A percentile compares a stretch with the other conserved stretches of the same genome.
These are phyloP conservation scores for Monosporascus sp. DNA, from an alignment of 2,329 filamentous ascomycete genomes.

Conservation along the genomic window DNA sequence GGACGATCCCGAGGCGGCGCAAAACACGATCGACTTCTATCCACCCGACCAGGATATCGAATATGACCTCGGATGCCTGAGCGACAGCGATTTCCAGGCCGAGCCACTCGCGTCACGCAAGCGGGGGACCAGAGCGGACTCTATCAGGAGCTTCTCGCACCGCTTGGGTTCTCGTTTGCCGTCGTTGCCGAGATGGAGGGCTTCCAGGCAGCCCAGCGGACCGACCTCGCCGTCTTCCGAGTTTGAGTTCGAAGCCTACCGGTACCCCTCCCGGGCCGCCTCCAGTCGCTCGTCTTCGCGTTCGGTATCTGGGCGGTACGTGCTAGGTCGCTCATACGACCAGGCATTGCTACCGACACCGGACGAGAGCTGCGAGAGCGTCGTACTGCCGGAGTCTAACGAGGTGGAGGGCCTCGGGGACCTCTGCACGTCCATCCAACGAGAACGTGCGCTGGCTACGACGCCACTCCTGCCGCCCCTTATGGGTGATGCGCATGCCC, in stretches of 20 bases:
- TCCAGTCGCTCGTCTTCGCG: constrained; percentile 78
- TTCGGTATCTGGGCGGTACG: constrained; percentile 52
- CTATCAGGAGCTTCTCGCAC: constrained; percentile 57
- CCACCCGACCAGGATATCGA: constrained; percentile 45
- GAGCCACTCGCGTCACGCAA: constrained; percentile 47
- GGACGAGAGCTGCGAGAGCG: constrained; percentile 52
- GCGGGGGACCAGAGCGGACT: constrained; percentile 50
- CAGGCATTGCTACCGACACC: constrained; percentile 55
- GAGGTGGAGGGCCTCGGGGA: constrained; percentile 49
- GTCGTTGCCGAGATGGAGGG: constrained; percentile 45
- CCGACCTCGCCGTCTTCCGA: constrained; percentile 68
- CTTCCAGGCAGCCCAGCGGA: constrained; percentile 37
- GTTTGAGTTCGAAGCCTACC: constrained; percentile 70
- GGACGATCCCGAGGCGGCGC: constrained; percentile 38
- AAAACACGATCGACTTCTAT: constrained; percentile 31
- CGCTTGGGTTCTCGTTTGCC: constrained; percentile 60
- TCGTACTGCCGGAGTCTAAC: constrained; percentile 41
- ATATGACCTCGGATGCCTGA: constrained; percentile 63
- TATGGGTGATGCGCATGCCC: constrained; percentile 54
- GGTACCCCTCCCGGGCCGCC: constrained; percentile 57
- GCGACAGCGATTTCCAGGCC: constrained; percentile 52
- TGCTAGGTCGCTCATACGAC: constrained; percentile 41
- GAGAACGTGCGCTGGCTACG: constrained; percentile 57
- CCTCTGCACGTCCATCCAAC: constrained; percentile 47
- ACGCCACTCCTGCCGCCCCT: constrained; percentile 84